Evolutionary conservation across 2,329 filamentous ascomycete genomes (phyloP), one percentile per base, ranked within the genome.

Genomic region (Colletotrichum kahawae): DNA sequence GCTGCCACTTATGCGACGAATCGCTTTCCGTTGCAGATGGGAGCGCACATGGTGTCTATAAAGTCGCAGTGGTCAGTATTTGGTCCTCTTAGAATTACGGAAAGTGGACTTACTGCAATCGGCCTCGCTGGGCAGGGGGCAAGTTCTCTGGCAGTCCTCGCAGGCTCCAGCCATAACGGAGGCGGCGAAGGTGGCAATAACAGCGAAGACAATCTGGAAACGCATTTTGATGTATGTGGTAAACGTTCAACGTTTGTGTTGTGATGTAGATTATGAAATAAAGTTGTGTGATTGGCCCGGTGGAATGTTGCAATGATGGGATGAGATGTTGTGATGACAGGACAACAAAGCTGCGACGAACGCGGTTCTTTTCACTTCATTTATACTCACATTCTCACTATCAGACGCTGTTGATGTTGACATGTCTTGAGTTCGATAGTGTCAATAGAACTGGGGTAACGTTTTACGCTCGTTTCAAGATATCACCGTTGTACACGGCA

Each of bases 131-230:
- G 70, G 70, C 57, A 1, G 16, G 12, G 70, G 65, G 24, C 70
- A 73, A 13, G 65, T 69, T 14, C 57, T 18, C 57, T 73, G 70
- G 43, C 70, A 73, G 29, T 73, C 70, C 7, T 38, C 48, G 33
- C 70, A 73, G 9, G 70, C 65, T 8, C 21, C 70, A 4, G 70
- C 70, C 33, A 68, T 56, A 24, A 48, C 70, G 24, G 57, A 38
- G 27, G 59, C 59, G n/a, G 57, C n/a, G 43, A 64, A 73, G 34
- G 66, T 64, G n/a, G 65, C 66, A 2, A 70, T 33, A 13, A 73
- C 10, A 34, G 66, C 70, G 48, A 73, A 31, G 6, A 73, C 12
- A 12, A 73, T 24, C 10, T 73, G 70, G 66, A 70, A 64, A 8
- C 66, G 70, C 66, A 73, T 73, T 7, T 27, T 73, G 33, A 5